These are phyloP conservation scores for Coemansia sp. DNA, from an alignment of 192 early-diverging fungal genomes.

Conservation along the genomic window DNA sequence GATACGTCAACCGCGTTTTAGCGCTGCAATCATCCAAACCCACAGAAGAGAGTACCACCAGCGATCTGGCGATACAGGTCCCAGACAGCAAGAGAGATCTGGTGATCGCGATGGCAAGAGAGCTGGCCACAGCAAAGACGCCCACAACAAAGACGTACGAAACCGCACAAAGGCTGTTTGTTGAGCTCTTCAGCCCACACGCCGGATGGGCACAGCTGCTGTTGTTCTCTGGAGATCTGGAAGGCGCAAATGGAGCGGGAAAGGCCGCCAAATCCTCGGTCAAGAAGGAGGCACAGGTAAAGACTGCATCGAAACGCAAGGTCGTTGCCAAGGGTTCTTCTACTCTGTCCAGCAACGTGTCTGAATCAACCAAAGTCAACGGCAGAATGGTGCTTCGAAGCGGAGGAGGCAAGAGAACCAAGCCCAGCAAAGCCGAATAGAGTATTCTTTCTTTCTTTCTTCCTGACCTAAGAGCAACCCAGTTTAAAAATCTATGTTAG, in stretches of 20 bases:
- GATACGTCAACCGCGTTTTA: slow-evolving; percentile 62
- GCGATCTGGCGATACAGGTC: slow-evolving; percentile 2
- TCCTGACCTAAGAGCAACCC: background rate
- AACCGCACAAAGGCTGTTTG: slow-evolving; percentile 69
- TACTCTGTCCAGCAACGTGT: background rate
- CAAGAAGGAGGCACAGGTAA: slow-evolving; percentile 13
- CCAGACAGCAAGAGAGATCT: slow-evolving; percentile 10
- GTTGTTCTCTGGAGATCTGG: slow-evolving; percentile 57
- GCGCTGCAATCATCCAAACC: background rate
- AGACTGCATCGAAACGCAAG: slow-evolving; percentile 21
- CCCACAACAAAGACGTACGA: slow-evolving; percentile 69
- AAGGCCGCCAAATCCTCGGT: background rate
- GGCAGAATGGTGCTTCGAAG: background rate
- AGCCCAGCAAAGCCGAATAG: background rate
- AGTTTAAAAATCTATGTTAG: background rate
- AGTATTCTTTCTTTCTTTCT: background rate
- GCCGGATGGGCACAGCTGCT: slow-evolving; percentile 80
- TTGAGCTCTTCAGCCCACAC: slow-evolving; percentile 73
- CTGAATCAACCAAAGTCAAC: background rate
- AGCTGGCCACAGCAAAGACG: slow-evolving; percentile 57
- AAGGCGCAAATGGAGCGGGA: background rate
- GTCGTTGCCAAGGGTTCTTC: background rate
- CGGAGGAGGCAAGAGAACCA: background rate
- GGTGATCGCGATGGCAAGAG: slow-evolving; percentile 17
- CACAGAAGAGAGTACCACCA: background rate